Base-by-base conservation (phyloP, 176 grass and related monocot species). In the Carex myosuroides region DNA sequence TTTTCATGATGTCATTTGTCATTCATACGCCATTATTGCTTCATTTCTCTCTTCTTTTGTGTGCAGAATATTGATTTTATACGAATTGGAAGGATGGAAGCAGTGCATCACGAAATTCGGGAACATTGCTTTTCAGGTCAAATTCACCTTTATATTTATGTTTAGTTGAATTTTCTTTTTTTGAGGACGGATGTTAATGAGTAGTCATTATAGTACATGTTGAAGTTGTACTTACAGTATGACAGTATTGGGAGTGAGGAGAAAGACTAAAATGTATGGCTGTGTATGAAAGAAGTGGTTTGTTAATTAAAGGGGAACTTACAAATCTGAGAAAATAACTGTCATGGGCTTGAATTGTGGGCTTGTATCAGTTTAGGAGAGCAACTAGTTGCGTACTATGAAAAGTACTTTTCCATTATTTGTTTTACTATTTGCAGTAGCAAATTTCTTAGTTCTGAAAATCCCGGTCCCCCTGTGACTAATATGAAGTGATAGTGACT, bases 31-130 rank as follows among this genome's bases (percentile, higher is more conserved):
- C 13, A 64, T 37, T 62, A 60, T 83, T 83, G 7, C 84, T 86
- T 87, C 37, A 70, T 88, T 71, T 90, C 4, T 84, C 70, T 67
- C 82, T 73, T 64, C 10, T 70, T 18, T 10, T 67, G 85, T 73
- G 64, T 85, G 32, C 59, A 98, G 92, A 88, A 90, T 90, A 84
- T 98, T 70, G 92, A 98, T 92, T 98, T 98, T 86, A 87, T 98
- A 79, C 92, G 95, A 78, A 93, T 98, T 1, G 95, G 95, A 84
- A 98, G 95, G 89, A 72, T 81, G 42, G 95, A 94, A 86, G 91
- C 87, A 78, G 86, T 98, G 64, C 95, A 98, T 79, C 56, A 88
- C 71, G 91, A 98, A 84, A 64, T 98, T 85, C 88, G 54, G 22
- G 59, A 61, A 48, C 87, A 98, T 88, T 98, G 92, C 66, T 91